Base-by-base conservation (phyloP, 2,329 filamentous ascomycete species). In the Botrytis tulipae region DNA sequence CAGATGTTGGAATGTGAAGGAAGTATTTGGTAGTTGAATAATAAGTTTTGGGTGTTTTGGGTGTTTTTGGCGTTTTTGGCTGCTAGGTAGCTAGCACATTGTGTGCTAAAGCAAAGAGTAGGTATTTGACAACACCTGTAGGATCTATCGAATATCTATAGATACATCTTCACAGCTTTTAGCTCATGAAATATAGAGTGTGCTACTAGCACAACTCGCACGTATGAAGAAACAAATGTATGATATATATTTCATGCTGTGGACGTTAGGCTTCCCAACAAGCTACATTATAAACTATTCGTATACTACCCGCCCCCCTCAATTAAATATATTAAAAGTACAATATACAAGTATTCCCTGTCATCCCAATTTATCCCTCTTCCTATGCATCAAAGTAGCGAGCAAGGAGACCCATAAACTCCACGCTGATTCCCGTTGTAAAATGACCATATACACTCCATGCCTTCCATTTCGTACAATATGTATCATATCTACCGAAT, bases 401-500 rank as follows among this genome's bases (percentile, higher is more conserved):
- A 57, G 48, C 37, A 68, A 68, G 48, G 57, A 68, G 29, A 57
- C 18, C 66, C 48, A 68, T 42, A 25, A 68, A 68, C 66, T 57
- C 66, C 66, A 42, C 18, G 48, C 48, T 44, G 37, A 32, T 57
- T 42, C 48, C 25, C 48, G 57, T 57, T 57, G 40, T 68, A 20
- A 68, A 42, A 42, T 42, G 7, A 18, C 48, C 66, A 32, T 57
- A 32, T 68, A 57, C 37, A n/a, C 40, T 40, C 46, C 65, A 22
- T 42, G 20, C 48, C 66, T 42, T 25, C 20, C 25, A 14, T 7
- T 32, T 57, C n/a, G 25, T 42, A 57, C 48, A 68, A 29, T 35
- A 57, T 68, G 32, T 42, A 44, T 51, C 66, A 51, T 4, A n/a
- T 57, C 66, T 57, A 68, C 32, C 66, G 66, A 16, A 94, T 89